Base-by-base conservation (phyloP, 208 protist genomes). In the Crithidia expoeki region DNA sequence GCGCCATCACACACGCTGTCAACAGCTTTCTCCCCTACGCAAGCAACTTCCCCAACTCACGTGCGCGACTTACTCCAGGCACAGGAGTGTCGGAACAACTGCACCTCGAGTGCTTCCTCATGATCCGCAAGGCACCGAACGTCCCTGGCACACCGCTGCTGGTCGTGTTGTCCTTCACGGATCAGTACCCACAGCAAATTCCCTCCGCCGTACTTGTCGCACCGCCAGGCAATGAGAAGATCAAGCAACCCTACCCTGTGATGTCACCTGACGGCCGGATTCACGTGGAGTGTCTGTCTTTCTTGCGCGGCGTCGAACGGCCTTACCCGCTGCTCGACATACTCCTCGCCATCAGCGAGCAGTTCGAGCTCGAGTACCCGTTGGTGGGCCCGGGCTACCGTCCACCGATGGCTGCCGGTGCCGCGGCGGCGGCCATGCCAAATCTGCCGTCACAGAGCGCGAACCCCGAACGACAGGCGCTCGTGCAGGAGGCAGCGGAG, bases 361-460 rank as follows among this genome's bases (percentile, higher is more conserved):
- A 92, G 74, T 90, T 94, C 63, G 81, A 90, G 56, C 50, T 82
- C 0, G 83, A 94, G 73, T 92, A 83, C 66, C 89, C 89, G 25
- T 57, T 89, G 14, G 75, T 86, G 0, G 50, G 40, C 1, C 27
- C 34, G 7, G 64, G 70, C 57, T 74, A 81, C 36, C 38, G 44
- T 5, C 52, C 75, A 11, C 69, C 72, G 19, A 40, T 44, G 36
- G 11, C 67, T 11, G 5, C 50, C 17, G 4, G 49, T 1, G 25
- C 44, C 27, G 42, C 44, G 12, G 23, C 25, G 11, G 34, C 28
- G 5, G 34, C 60, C 5, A 21, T 16, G 34, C 32, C 52, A 40
- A 60, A 46, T 30, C 30, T 59, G 2, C 0, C 38, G 4, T 16
- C 58, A 21, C 69, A 59, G 32, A 65, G 12, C 27, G 23, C 57